Percentiles rank a stretch among this genome's conserved stretches.
Evolutionary conservation across 768 basidiomycete genomes (phyloP).

Genomic region (Steccherinum ochraceum): DNA sequence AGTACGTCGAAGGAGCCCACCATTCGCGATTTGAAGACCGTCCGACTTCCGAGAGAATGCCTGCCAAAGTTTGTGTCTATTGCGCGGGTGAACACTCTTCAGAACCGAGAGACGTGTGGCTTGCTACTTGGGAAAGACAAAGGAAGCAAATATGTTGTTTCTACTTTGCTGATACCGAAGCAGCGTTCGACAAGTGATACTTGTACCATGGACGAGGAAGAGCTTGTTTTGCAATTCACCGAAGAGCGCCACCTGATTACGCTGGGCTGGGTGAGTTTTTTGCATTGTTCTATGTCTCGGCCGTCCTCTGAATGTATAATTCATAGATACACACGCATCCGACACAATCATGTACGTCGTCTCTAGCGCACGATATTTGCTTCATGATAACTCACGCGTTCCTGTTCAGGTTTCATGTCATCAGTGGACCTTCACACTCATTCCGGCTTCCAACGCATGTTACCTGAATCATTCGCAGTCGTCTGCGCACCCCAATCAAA

Average conservation of each 20-base stretch:
- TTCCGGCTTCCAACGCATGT: constrained; percentile 81
- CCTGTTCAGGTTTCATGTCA: constrained; percentile 74
- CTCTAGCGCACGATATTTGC: background rate
- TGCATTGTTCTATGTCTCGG: constrained; percentile 1
- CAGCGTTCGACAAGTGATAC: constrained; percentile 86
- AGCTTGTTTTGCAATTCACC: constrained; percentile 79
- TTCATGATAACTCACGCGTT: background rate
- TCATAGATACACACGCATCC: constrained; percentile 90
- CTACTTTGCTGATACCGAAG: constrained; percentile 80
- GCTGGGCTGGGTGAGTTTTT: constrained; percentile 76
- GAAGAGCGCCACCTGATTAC: constrained; percentile 78
- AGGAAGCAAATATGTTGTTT: constrained; percentile 62
- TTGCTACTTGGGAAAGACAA: constrained; percentile 66
- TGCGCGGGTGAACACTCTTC: constrained; percentile 70
- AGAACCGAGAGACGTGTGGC: constrained; percentile 84
- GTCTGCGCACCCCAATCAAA: constrained; percentile 81
- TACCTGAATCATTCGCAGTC: constrained; percentile 89
- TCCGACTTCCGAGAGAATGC: constrained; percentile 66
- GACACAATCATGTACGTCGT: constrained; percentile 71
- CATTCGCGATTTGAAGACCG: constrained; percentile 46
- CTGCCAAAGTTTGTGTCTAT: constrained; percentile 73
- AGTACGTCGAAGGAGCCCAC: constrained; percentile 25
- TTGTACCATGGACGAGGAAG: constrained; percentile 90
- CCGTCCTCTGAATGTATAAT: constrained; percentile 1
- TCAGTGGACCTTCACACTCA: constrained; percentile 92